Percentiles rank a stretch among this genome's conserved stretches.
Evolutionary conservation across 352 stramenopile genomes (phyloP).

Genomic region (Globisporangium perplexum): DNA sequence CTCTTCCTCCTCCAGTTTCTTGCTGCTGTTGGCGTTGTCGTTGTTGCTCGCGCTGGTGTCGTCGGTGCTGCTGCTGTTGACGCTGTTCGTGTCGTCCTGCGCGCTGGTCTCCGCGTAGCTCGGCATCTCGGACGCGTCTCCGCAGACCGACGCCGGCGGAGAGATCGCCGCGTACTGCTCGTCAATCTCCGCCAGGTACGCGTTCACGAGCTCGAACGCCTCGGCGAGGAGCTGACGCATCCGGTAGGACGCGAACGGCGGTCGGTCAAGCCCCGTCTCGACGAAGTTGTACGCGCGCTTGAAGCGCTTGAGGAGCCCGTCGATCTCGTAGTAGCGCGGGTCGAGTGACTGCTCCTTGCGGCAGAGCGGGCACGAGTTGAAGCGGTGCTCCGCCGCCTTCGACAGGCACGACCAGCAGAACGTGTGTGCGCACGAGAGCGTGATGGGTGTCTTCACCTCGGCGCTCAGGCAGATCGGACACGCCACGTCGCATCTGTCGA

Average conservation of each 20-base stretch:
- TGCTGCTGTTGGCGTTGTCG: background rate
- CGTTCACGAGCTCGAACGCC: constrained; percentile 51
- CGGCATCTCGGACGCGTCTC: constrained; percentile 4
- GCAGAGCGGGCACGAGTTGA: constrained; percentile 69
- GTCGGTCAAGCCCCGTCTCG: constrained; percentile 36
- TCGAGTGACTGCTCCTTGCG: constrained; percentile 70
- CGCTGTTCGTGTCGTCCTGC: background rate
- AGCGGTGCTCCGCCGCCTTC: constrained; percentile 62
- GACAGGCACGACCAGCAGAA: constrained; percentile 83
- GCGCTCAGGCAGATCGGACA: constrained; percentile 66
- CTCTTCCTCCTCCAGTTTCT: background rate
- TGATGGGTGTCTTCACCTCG: constrained; percentile 67
- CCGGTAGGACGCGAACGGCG: constrained; percentile 43
- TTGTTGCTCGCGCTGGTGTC: background rate
- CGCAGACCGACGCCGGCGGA: constrained; percentile 20
- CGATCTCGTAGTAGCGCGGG: constrained; percentile 75
- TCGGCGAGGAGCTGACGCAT: constrained; percentile 73
- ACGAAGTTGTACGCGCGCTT: constrained; percentile 64
- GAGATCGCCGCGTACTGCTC: constrained; percentile 55
- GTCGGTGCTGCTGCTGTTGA: constrained; percentile 4
- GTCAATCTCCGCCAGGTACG: constrained; percentile 42
- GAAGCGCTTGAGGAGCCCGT: constrained; percentile 73
- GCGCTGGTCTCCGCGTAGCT: background rate
- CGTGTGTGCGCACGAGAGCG: constrained; percentile 61
- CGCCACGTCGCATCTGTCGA: constrained; percentile 32